Evolutionary conservation across 306 rosid genomes (phyloP), one percentile per base, ranked within the genome.

Genomic region (Prosopis cineraria): DNA sequence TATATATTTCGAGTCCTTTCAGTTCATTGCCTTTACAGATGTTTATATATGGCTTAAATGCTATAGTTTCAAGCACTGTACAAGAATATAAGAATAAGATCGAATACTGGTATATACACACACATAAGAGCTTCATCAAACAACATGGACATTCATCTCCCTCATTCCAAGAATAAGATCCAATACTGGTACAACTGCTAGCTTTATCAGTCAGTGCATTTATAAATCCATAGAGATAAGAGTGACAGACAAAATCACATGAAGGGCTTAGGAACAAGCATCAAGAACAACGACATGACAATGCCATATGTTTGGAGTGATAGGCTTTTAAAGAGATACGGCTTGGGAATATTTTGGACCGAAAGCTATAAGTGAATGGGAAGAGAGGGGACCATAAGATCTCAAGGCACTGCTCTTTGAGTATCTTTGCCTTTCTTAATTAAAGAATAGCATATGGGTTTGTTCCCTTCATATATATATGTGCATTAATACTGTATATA

Each of bases 241-340:
- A 30, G 20, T 67, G 25, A 64, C 59, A 72, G 87, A 81, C 90
- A 72, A 62, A 1, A 63, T 52, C 88, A 81, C 86, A 84, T 83
- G 84, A 80, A 68, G 74, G 20, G 19, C 65, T 81, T 65, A 71
- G 70, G 69, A 19, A 45, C 27, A 72, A 24, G 10, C 62, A 44
- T 60, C 44, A 25, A 53, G 84, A 71, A 75, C 37, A 43, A 65
- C 2, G 85, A 80, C 77, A 74, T 6, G 52, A 50, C 52, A 79
- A 65, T 76, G 76, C 70, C 43, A 36, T 52, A 40, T 19, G 43
- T 79, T 83, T 73, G 73, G 65, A 73, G n/a, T 69, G 11, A 11
- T 29, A 72, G 59, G 50, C 34, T 68, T 75, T 33, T 55, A 68
- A 47, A 79, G 52, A 59, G 43, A 72, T 62, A 19, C 29, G 43